Base-by-base conservation (phyloP, 129 eudicot species). In the Flaveria linearis region DNA sequence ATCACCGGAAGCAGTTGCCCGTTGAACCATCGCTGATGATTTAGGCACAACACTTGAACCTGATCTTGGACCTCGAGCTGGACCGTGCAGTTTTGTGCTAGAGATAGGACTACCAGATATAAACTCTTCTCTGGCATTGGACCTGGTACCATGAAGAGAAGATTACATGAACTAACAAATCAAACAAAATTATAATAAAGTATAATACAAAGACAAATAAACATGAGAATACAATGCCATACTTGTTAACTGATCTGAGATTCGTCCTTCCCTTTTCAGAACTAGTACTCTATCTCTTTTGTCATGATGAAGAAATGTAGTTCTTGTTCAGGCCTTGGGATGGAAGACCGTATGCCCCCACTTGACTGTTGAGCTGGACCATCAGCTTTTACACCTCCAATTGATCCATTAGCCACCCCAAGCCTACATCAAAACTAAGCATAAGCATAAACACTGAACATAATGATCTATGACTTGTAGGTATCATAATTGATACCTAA, bases 21-120 rank as follows among this genome's bases (percentile, higher is more conserved):
- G 83, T 71, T 86, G 90, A 67, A 46, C 69, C 78, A 76, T 82
- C 0, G 83, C 84, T 28, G 97, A 85, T 52, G 87, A 73, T 80
- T 89, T 92, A 3, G 86, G 88, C 15, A 83, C 86, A 43, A 73
- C 79, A 69, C 78, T 81, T 36, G 87, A 72, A 75, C 89, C 88
- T 56, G 96, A 87, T 53, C 96, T 85, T 66, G 97, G 93, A 76
- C 89, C 89, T 47, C 97, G 88, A 80, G 87, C 73, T 79, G 77
- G 46, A 10, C 88, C 80, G 18, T 82, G 80, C 72, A 85, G 42
- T 72, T 92, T 92, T 77, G 89, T 81, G 82, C 77, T 85, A 73
- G 97, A 87, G 30, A 87, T 89, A 50, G 96, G 92, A 69, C 92
- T 89, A 17, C 86, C 88, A 7, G 91, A 85, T 73, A 81, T 84